Evolutionary conservation across 148 eudicot species (phyloP).

Genomic region (Polygonum maritimum): DNA sequence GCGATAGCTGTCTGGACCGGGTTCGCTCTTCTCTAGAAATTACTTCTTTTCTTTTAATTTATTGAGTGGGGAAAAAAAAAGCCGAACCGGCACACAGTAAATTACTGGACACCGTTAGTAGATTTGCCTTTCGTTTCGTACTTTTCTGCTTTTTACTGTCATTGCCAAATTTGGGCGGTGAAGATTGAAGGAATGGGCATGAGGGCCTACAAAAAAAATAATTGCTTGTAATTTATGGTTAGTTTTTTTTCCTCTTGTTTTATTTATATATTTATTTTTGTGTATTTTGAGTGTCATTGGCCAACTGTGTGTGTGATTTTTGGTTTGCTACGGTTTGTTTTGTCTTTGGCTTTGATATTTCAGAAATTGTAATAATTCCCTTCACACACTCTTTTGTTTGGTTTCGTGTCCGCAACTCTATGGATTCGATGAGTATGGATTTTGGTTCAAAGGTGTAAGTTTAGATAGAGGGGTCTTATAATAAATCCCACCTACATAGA

Average conservation of each 20-base stretch:
- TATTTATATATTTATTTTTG: neutral
- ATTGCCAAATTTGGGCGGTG: conserved; percentile 4
- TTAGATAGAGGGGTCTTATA: neutral
- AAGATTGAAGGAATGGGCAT: neutral
- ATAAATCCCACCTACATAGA: neutral
- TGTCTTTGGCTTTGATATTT: neutral
- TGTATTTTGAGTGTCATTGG: neutral
- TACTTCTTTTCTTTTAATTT: neutral
- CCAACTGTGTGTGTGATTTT: neutral
- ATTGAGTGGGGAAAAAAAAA: neutral
- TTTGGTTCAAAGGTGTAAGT: neutral
- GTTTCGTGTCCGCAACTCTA: too few species aligned
- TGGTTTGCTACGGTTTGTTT: neutral
- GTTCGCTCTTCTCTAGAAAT: conserved; percentile 24
- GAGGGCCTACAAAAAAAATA: conserved; percentile 7
- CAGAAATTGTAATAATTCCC: neutral
- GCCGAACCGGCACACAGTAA: conserved; percentile 6
- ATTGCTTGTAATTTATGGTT: conserved; percentile 7
- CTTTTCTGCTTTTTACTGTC: neutral
- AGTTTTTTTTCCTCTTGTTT: neutral
- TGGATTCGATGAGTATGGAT: neutral
- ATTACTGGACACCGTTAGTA: neutral
- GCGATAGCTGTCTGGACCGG: conserved; percentile 29
- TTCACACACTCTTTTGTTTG: too few species aligned
- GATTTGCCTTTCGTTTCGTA: neutral